Conservation (phyloP, 768 basidiomycete species). For the Auricularia sp. region DNA sequence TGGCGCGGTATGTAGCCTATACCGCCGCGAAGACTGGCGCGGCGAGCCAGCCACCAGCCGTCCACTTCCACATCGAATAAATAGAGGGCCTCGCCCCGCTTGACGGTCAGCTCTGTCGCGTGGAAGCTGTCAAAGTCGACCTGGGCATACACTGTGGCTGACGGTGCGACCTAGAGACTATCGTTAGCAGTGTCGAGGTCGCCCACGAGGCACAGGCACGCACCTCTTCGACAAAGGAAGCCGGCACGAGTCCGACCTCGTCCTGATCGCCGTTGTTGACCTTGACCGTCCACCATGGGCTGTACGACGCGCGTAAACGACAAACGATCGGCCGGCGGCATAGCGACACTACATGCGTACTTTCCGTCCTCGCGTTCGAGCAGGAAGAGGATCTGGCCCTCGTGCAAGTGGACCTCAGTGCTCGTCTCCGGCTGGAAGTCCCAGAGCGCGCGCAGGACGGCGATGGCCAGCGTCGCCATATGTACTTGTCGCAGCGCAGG, state of each 20-base stretch:
- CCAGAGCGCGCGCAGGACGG: slow-evolving; percentile 88
- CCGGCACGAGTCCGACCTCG: slow-evolving; percentile 66
- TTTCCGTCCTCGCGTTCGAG: slow-evolving; percentile 85
- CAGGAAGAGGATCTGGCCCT: slow-evolving; percentile 79
- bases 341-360: slow-evolving; percentile 30
- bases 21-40: slow-evolving; percentile 33
- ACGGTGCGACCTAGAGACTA: slow-evolving; percentile 51
- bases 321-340: not conserved
- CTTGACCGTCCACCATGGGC: slow-evolving; percentile 90
- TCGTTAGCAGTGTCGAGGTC: slow-evolving; percentile 4
- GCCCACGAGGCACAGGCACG: slow-evolving; percentile 15
- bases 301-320: slow-evolving; percentile 19
- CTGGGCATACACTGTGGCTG: slow-evolving; percentile 59
- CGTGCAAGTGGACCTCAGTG: slow-evolving; percentile 82
- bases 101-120: slow-evolving; percentile 72
- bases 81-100: slow-evolving; percentile 66
- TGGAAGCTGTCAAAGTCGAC: slow-evolving; percentile 78
- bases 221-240: slow-evolving; percentile 80
- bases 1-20: slow-evolving; percentile 89
- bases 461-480: slow-evolving; percentile 25
- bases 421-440: slow-evolving; percentile 84
- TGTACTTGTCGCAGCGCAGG: too few species aligned
- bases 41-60: slow-evolving; percentile 86
- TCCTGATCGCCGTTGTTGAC: slow-evolving; percentile 54
- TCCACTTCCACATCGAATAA: slow-evolving; percentile 70